Evolutionary conservation across 495 filamentous ascomycete genomes (phyloP), one percentile per base, ranked within the genome.

Genomic region (Opeltia flavorubescens): DNA sequence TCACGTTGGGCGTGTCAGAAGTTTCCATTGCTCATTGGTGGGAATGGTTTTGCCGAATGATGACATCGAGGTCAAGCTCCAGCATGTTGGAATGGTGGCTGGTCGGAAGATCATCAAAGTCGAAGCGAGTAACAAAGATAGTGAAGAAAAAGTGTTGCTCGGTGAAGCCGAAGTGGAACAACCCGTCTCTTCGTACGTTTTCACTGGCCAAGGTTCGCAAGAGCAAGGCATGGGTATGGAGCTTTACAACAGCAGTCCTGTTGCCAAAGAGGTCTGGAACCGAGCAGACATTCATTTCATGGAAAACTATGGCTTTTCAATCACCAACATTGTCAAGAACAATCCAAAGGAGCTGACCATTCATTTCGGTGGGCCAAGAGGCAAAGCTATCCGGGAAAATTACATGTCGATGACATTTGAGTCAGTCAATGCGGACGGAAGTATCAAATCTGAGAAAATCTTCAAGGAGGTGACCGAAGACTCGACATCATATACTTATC

Each of bases 321-420:
- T 99, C 60, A 91, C 88, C 49, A 89, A 96, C 62, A 96, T 99
- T 52, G 93, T 99, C 62, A 91, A 88, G 71, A 96, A 96, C 66
- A 99, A 99, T 64, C 91, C 91, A 44, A 95, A 94, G 71, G 93
- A 99, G 67, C 77, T 99, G 50, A 99, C 93, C 2, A 87, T 99
- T 50, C 83, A 99, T 69, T 99, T 99, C 58, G 91, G 93, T 64
- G 91, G 91, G 49, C 86, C 89, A 50, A 83, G 86, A 25, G 91
- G 91, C 54, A 96, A 95, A 66, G 86, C 88, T 28, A 99, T 99
- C 51, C 84, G 93, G 47, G 78, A 93, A 59, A 96, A 96, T 63
- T 99, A 99, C 72, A 96, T 96, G 87, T 79, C 89, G 25, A 99
- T 99, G 91, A 95, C 93, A 49, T 96, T 96, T 66, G 93, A 99